Conservation (phyloP, 2,329 filamentous ascomycete species). For the Sporothrix brasiliensis region DNA sequence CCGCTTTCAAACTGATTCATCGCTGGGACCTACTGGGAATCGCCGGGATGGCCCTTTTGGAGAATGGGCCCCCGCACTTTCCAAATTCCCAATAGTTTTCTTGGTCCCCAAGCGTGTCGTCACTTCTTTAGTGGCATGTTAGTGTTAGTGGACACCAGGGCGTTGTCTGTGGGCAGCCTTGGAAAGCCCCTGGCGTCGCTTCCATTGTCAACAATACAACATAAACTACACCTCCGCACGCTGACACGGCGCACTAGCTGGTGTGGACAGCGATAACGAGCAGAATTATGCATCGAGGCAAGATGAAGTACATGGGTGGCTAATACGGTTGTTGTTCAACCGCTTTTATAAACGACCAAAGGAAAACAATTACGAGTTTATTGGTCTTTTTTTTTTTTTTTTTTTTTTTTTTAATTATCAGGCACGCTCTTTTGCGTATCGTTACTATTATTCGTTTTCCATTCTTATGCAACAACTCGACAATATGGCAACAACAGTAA, state of each 20-base stretch:
- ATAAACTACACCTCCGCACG: not conserved
- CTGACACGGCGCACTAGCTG: slow-evolving; percentile 12
- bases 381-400: not conserved
- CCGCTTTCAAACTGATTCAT: slow-evolving; percentile 4
- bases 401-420: not conserved
- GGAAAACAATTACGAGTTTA: not conserved
- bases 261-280: slow-evolving; percentile 17
- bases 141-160: not conserved
- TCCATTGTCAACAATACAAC: not conserved
- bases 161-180: not conserved
- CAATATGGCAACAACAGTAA: slow-evolving; percentile 12
- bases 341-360: not conserved
- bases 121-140: slow-evolving; percentile 6
- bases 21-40: not conserved
- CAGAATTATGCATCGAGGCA: not conserved
- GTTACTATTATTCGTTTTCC: not conserved
- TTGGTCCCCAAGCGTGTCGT: not conserved
- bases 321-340: not conserved
- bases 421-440: too few relatives aligned
- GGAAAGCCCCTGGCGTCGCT: not conserved
- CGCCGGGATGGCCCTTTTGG: slow-evolving; percentile 8
- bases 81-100: not conserved
- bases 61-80: slow-evolving; percentile 20
- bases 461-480: slow-evolving; percentile 7
- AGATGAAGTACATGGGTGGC: not conserved